Percentiles rank a stretch among this genome's conserved stretches.
These are phyloP conservation scores for Globisporangium nagaii DNA, from an alignment of 352 stramenopile genomes.

Conservation along the genomic window DNA sequence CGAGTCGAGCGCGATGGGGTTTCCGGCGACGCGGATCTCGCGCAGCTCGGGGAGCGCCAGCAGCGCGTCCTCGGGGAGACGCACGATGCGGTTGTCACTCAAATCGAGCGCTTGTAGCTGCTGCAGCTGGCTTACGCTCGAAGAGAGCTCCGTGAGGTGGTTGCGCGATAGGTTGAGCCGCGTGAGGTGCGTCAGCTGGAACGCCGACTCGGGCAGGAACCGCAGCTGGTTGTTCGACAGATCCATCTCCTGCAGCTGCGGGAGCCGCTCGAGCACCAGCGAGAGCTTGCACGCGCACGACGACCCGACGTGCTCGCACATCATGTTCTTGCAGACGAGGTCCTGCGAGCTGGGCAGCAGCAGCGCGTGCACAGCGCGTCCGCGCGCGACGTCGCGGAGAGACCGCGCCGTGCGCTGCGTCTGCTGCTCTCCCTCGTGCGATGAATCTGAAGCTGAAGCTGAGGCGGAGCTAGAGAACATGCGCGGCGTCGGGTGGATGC, in stretches of 20 bases:
- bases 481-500: background rate
- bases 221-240: conserved; percentile 74
- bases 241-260: conserved; percentile 59
- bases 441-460: background rate
- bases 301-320: conserved; percentile 88
- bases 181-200: conserved; percentile 51
- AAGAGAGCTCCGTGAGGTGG: conserved; percentile 40
- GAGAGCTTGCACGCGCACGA: conserved; percentile 82
- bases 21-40: conserved; percentile 39
- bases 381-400: conserved; percentile 68
- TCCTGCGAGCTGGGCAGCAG: conserved; percentile 75
- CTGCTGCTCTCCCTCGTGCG: background rate
- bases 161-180: conserved; percentile 69
- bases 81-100: conserved; percentile 40
- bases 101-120: conserved; percentile 61
- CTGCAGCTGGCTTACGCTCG: conserved; percentile 34
- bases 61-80: conserved; percentile 35
- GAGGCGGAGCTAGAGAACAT: background rate
- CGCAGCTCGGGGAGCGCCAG: conserved; percentile 29
- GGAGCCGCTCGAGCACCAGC: conserved; percentile 68
- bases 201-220: conserved; percentile 72
- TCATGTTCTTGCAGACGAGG: conserved; percentile 88
- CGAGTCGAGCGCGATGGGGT: conserved; percentile 25
- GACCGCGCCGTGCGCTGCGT: conserved; percentile 14
- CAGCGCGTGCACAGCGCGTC: conserved; percentile 43